phyloP scores from a whole-genome alignment of 192 early-diverging fungal genomes.

The Umbelopsis vinacea region DNA sequence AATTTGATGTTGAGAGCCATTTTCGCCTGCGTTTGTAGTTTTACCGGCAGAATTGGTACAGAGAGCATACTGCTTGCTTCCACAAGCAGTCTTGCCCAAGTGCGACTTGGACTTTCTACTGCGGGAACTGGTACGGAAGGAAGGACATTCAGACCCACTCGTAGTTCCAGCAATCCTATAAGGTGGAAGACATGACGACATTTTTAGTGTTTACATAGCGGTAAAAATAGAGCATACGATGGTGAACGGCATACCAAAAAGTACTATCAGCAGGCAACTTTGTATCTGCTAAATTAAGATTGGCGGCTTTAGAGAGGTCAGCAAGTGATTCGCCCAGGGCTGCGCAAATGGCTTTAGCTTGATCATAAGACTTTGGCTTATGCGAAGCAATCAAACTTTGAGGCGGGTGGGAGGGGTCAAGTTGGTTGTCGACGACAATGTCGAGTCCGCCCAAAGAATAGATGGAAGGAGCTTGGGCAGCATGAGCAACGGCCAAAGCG shows the following conservation, averaged over 20 bases:
- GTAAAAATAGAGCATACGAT: too few species aligned
- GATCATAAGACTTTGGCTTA: not conserved
- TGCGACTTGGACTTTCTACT: too few species aligned
- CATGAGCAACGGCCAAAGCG: not conserved
- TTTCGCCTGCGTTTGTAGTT: not conserved
- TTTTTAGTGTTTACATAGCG: too few species aligned
- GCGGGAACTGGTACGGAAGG: too few species aligned
- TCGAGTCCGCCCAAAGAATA: not conserved
- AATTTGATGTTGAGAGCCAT: not conserved
- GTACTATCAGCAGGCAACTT: not conserved
- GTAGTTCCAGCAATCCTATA: too few species aligned
- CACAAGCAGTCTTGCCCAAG: too few species aligned
- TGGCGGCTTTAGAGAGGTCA: not conserved
- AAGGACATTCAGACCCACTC: too few species aligned
- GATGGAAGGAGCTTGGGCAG: not conserved
- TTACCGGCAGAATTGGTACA: slow-evolving; percentile 5
- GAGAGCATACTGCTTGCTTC: slow-evolving; percentile 3
- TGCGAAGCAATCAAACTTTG: slow-evolving; percentile 2
- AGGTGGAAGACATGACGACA: too few species aligned
- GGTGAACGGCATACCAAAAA: too few species aligned
- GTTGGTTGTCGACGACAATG: slow-evolving; percentile 4
- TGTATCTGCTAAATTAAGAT: not conserved
- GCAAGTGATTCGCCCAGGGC: not conserved
- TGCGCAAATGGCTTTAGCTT: not conserved
- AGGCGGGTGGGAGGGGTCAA: not conserved